A percentile compares a stretch with the other conserved stretches of the same genome.
phyloP scores from a whole-genome alignment of 2,329 filamentous ascomycete species.

The Coniochaeta prunicola region DNA sequence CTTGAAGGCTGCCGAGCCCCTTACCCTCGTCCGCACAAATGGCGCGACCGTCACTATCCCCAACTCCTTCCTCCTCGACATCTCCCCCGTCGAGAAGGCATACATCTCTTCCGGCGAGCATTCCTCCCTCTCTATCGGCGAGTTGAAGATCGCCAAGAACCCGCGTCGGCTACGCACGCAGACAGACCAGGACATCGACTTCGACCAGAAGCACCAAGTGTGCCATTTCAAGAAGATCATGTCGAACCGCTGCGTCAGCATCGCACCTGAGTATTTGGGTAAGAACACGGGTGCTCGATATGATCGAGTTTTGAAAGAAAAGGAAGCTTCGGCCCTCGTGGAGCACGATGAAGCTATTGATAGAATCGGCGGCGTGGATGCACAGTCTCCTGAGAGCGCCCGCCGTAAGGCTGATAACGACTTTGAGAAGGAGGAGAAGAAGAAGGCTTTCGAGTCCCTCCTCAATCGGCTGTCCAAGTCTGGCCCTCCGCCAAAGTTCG shows the following conservation, averaged over 20 bases:
- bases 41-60: conserved; percentile 7
- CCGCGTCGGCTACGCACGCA: not conserved
- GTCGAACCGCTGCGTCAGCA: not conserved
- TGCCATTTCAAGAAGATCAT: not conserved
- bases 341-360: not conserved
- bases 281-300: conserved; percentile 1
- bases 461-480: not conserved
- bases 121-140: not conserved
- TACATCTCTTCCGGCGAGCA: conserved; percentile 1
- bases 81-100: conserved; percentile 5
- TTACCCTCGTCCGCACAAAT: not conserved
- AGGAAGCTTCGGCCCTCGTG: conserved; percentile 2
- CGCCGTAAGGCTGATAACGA: not conserved
- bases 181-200: conserved; percentile 1
- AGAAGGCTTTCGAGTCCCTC: not conserved
- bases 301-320: conserved; percentile 1
- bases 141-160: conserved; percentile 3
- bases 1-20: not conserved
- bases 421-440: not conserved
- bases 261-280: not conserved
- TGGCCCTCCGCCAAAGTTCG: not conserved
- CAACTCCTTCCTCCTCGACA: conserved; percentile 5
- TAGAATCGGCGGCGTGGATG: conserved; percentile 1
- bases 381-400: not conserved
- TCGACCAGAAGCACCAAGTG: not conserved